Conservation (phyloP, 768 basidiomycete species). For the Pleurotus pulmonarius region DNA sequence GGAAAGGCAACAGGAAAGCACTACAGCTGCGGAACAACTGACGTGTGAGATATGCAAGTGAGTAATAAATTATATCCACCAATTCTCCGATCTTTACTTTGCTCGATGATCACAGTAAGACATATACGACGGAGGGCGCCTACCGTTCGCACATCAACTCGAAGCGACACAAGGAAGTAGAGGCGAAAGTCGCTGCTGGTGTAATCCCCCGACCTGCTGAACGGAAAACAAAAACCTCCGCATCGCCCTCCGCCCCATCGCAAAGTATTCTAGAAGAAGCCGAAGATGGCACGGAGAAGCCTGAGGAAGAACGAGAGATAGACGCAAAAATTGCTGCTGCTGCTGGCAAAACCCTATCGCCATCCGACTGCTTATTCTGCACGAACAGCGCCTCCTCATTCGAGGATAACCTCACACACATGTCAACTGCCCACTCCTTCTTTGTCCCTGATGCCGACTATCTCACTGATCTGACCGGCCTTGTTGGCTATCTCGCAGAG, state of each 20-base stretch:
- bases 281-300: conserved; percentile 23
- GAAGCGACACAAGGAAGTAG: conserved; percentile 84
- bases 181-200: conserved; percentile 41
- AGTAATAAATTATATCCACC: conserved; percentile 24
- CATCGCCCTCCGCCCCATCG: conserved; percentile 9
- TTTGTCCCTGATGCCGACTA: conserved; percentile 94
- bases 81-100: conserved; percentile 3
- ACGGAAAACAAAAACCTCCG: conserved; percentile 10
- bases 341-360: conserved; percentile 50
- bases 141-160: conserved; percentile 85
- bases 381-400: conserved; percentile 43
- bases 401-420: conserved; percentile 75
- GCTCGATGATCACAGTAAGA: conserved; percentile 53
- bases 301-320: conserved; percentile 44
- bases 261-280: conserved; percentile 33
- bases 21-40: conserved; percentile 55
- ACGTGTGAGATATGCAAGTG: conserved; percentile 84
- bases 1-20: conserved; percentile 74
- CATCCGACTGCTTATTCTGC: conserved; percentile 87
- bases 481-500: conserved; percentile 84
- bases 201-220: conserved; percentile 8
- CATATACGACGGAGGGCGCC: conserved; percentile 85
- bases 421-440: conserved; percentile 87
- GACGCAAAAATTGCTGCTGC: conserved; percentile 75
- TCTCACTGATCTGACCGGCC: conserved; percentile 77